phyloP scores from a whole-genome alignment of 768 basidiomycete genomes.

The Collybia mongolica region DNA sequence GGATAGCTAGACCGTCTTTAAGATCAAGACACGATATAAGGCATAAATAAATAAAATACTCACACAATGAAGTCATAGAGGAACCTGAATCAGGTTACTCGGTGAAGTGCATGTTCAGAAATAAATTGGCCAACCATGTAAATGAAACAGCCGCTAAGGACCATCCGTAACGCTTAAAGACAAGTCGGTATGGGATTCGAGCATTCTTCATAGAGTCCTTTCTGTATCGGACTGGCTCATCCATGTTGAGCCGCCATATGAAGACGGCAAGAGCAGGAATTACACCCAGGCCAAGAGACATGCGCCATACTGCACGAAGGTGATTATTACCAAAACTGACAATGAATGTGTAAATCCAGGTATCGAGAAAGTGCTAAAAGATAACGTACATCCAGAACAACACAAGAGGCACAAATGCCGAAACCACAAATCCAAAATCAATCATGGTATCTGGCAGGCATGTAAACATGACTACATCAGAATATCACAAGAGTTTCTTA shows the following conservation, averaged over 20 bases:
- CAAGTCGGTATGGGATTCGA: constrained; percentile 71
- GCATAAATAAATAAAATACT: constrained; percentile 17
- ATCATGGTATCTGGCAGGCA: constrained; percentile 70
- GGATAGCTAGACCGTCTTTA: constrained; percentile 47
- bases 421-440: constrained; percentile 77
- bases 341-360: background rate
- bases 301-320: constrained; percentile 83
- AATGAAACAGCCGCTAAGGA: constrained; percentile 72
- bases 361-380: background rate
- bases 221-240: constrained; percentile 72
- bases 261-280: constrained; percentile 82
- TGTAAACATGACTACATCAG: constrained; percentile 1
- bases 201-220: constrained; percentile 78
- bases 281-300: constrained; percentile 81
- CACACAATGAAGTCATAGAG: constrained; percentile 81
- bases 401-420: constrained; percentile 81
- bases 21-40: background rate
- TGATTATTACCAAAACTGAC: constrained; percentile 73
- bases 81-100: constrained; percentile 41
- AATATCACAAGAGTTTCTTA: constrained; percentile 29
- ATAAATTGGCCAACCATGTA: constrained; percentile 54
- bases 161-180: constrained; percentile 79
- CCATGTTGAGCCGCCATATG: constrained; percentile 84
- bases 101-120: background rate
- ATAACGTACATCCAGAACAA: constrained; percentile 83